Percentiles rank a stretch among this genome's conserved stretches.
These are phyloP conservation scores for Persicaria tinctoria DNA, from an alignment of 148 eudicot genomes.

Conservation along the genomic window DNA sequence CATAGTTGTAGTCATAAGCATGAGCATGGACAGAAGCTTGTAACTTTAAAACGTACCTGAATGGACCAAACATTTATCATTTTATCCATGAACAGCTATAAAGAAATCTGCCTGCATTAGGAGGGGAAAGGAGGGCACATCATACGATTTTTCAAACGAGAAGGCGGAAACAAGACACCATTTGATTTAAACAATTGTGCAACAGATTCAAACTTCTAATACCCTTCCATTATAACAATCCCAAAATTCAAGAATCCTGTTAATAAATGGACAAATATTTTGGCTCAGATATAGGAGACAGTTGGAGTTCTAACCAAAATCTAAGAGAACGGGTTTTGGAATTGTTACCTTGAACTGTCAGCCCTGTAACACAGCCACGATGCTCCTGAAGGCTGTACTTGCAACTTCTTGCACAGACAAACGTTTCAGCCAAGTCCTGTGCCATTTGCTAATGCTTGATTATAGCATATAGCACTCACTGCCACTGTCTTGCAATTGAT, in stretches of 20 bases:
- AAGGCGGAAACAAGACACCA: not conserved
- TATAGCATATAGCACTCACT: slow-evolving; percentile 23
- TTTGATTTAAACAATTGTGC: not conserved
- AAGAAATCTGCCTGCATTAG: slow-evolving; percentile 58
- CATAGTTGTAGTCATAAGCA: not conserved
- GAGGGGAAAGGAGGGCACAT: slow-evolving; percentile 15
- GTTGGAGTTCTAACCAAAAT: not conserved
- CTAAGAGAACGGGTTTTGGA: not conserved
- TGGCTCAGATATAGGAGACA: not conserved
- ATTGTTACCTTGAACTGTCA: slow-evolving; percentile 64
- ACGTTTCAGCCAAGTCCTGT: slow-evolving; percentile 28
- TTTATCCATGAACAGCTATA: slow-evolving; percentile 77
- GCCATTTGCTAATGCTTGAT: slow-evolving; percentile 21
- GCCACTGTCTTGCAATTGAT: slow-evolving; percentile 15
- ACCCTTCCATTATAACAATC: not conserved
- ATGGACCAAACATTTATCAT: slow-evolving; percentile 69
- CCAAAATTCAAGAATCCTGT: not conserved
- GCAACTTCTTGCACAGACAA: slow-evolving; percentile 36
- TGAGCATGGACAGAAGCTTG: not conserved
- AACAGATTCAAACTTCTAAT: not conserved
- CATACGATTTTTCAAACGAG: not conserved
- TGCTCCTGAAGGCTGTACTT: slow-evolving; percentile 58
- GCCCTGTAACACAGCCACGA: slow-evolving; percentile 58
- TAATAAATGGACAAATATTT: not conserved
- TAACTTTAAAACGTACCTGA: slow-evolving; percentile 41